These are phyloP conservation scores for Colletotrichum godetiae DNA, from an alignment of 2,329 filamentous ascomycete species.

Conservation along the genomic window DNA sequence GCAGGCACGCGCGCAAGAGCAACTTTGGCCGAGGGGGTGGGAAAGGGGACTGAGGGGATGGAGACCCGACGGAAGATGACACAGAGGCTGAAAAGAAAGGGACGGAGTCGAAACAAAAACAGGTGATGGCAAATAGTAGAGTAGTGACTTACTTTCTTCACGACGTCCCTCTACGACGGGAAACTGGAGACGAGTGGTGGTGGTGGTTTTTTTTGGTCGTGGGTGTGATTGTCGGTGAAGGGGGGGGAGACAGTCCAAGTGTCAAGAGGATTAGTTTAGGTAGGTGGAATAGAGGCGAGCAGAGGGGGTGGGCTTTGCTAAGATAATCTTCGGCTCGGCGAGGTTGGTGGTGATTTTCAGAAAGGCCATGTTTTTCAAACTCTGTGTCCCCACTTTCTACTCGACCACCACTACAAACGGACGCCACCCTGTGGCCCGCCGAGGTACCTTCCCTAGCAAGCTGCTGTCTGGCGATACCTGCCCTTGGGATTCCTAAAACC, in stretches of 20 bases:
- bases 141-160: conserved; percentile 33
- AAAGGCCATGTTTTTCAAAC: conserved; percentile 37
- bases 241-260: conserved; percentile 32
- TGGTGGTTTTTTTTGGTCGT: conserved; percentile 12
- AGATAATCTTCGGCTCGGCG: conserved; percentile 34
- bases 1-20: conserved; percentile 34
- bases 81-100: conserved; percentile 16
- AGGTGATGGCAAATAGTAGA: conserved; percentile 1
- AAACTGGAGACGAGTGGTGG: conserved; percentile 10
- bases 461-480: conserved; percentile 1
- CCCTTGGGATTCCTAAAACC: background rate
- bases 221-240: conserved; percentile 36
- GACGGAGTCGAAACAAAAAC: background rate
- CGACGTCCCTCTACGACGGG: conserved; percentile 29
- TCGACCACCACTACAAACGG: conserved; percentile 32
- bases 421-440: conserved; percentile 28
- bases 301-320: conserved; percentile 35
- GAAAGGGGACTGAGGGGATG: conserved; percentile 19
- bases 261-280: conserved; percentile 29
- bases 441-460: conserved; percentile 15
- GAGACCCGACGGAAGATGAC: conserved; percentile 16
- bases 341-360: conserved; percentile 42
- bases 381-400: conserved; percentile 35
- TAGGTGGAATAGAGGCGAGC: conserved; percentile 30
- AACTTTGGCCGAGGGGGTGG: conserved; percentile 32